Evolutionary conservation across 2,329 filamentous ascomycete species (phyloP).

Genomic region (Fusarium dlaminii): DNA sequence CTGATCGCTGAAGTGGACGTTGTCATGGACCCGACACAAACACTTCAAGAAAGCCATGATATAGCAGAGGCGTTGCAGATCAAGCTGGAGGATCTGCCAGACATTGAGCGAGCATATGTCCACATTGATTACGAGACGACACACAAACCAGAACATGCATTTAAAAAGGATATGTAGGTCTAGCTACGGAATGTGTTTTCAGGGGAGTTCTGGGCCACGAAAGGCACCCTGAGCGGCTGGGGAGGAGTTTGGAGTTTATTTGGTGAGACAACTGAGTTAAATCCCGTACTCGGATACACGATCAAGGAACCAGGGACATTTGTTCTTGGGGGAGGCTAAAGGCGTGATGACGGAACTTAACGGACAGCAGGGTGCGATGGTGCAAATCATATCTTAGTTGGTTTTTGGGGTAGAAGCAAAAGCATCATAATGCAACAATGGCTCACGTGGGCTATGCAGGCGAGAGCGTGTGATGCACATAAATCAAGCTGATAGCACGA

Average conservation of each 20-base stretch:
- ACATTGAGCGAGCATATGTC: slow-evolving; percentile 93
- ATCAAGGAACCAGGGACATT: slow-evolving; percentile 1
- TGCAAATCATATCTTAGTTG: slow-evolving; percentile 11
- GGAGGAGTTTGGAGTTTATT: not conserved
- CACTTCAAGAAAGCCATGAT: slow-evolving; percentile 85
- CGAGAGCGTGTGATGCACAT: slow-evolving; percentile 18
- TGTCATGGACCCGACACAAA: slow-evolving; percentile 83
- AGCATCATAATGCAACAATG: slow-evolving; percentile 16
- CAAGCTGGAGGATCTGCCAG: slow-evolving; percentile 90
- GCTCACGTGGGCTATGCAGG: slow-evolving; percentile 25
- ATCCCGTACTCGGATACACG: slow-evolving; percentile 11
- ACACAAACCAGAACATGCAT: slow-evolving; percentile 85
- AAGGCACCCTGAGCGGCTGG: slow-evolving; percentile 13
- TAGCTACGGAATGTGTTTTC: slow-evolving; percentile 9
- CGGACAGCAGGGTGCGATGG: not conserved
- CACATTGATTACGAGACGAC: slow-evolving; percentile 98
- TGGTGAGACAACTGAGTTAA: slow-evolving; percentile 4
- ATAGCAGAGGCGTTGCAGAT: slow-evolving; percentile 93
- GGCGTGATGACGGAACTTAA: not conserved
- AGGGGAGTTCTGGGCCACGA: not conserved
- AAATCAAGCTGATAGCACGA: slow-evolving; percentile 14
- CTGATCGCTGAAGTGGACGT: slow-evolving; percentile 96
- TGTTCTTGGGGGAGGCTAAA: not conserved
- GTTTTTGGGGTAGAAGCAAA: not conserved
- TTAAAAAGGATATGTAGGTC: slow-evolving; percentile 67